Percentiles rank a stretch among this genome's conserved stretches.
These are phyloP conservation scores for Dichotomocladium elegans DNA, from an alignment of 371 early-diverging fungal genomes.

Conservation along the genomic window DNA sequence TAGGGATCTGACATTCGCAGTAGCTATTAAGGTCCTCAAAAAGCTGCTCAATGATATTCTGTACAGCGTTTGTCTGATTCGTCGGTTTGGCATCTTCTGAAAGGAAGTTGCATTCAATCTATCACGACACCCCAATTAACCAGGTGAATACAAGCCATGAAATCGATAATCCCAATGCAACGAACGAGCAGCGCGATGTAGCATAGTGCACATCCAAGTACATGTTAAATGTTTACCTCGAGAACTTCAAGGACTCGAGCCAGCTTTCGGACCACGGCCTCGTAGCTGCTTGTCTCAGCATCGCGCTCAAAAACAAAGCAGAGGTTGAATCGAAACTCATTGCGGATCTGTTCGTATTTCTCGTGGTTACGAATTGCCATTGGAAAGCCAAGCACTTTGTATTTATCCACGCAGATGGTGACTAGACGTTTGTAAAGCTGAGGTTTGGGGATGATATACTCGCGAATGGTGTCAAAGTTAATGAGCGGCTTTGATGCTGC, in stretches of 20 bases:
- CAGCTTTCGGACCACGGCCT: slow-evolving; percentile 79
- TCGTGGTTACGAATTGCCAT: slow-evolving; percentile 66
- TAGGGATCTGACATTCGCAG: slow-evolving; percentile 84
- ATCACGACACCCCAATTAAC: neutral
- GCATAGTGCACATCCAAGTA: neutral
- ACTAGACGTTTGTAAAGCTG: slow-evolving; percentile 76
- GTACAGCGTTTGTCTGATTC: slow-evolving; percentile 36
- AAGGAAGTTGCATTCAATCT: slow-evolving; percentile 73
- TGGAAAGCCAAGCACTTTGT: slow-evolving; percentile 79
- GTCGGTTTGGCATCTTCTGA: slow-evolving; percentile 38
- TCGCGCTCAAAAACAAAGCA: slow-evolving; percentile 86
- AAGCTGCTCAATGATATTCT: slow-evolving; percentile 81
- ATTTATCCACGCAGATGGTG: slow-evolving; percentile 65
- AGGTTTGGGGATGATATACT: slow-evolving; percentile 84
- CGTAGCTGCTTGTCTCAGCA: slow-evolving; percentile 72
- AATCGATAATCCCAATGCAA: too few species aligned
- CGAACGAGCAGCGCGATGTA: neutral
- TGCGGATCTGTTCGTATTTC: slow-evolving; percentile 64
- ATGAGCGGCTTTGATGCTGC: slow-evolving; percentile 45
- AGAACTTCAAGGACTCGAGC: slow-evolving; percentile 70
- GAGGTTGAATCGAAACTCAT: slow-evolving; percentile 84
- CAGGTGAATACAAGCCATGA: neutral
- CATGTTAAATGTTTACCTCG: slow-evolving; percentile 48
- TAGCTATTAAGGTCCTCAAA: slow-evolving; percentile 84
- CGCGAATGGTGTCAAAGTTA: slow-evolving; percentile 85